Evolutionary conservation across 208 protist species (phyloP), one percentile per base, ranked within the genome.

Genomic region (Wallacemonas rigidus): DNA sequence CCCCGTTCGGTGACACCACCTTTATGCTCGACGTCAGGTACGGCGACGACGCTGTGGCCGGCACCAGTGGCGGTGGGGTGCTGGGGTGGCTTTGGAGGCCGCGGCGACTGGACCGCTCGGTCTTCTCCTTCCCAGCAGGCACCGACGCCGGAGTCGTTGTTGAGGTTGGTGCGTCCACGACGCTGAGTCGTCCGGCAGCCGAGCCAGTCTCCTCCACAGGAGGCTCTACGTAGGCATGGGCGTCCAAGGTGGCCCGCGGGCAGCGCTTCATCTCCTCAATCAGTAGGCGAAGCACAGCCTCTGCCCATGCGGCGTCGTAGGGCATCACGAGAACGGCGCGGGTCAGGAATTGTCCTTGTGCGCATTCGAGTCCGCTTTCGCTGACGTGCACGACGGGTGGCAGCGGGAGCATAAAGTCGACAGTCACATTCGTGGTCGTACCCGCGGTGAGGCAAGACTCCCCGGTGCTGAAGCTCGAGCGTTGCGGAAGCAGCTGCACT

Each of bases 331-430:
- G 70, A 26, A 96, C 61, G 36, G 77, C 86, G 65, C 84, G 82
- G 0, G 91, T 89, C 45, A 96, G 72, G 69, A 94, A 89, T 0
- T 72, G 67, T 2, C 74, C 74, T 11, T 67, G 62, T 11, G 68
- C 57, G 15, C 71, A 69, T 9, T 74, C 56, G 40, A 41, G 48
- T 6, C 88, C 91, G 11, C 74, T 69, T 38, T 78, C 68, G 51
- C 81, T 74, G 2, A 96, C 89, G 75, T 96, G 91, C 17, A 64
- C 71, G 35, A 86, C 54, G n/a, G 43, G 56, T 0, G 87, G 80
- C 6, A 94, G 81, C 2, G 87, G 86, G 2, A 72, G 57, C 56
- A 86, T 84, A 71, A 93, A 91, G 77, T 96, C 80, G n/a, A 93
- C 55, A 50, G 38, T 75, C 44, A 93, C 69, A 12, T 70, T 73